phyloP scores from a whole-genome alignment of 352 stramenopile species.

The Phytopythium kandeliae region DNA sequence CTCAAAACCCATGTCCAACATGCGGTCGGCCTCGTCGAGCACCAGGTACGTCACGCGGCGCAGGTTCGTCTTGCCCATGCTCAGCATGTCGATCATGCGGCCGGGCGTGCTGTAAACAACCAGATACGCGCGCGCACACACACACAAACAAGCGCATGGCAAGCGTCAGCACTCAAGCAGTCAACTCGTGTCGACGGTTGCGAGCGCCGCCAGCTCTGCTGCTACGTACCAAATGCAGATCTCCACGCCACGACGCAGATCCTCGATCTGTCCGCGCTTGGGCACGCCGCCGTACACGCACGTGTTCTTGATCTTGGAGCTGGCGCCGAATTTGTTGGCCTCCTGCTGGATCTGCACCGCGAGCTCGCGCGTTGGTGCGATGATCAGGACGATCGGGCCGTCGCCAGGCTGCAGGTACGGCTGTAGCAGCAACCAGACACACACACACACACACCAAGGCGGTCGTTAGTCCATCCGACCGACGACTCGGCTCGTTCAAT shows the following conservation, averaged over 20 bases:
- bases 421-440: slow-evolving; percentile 36
- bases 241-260: slow-evolving; percentile 76
- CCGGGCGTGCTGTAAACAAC: slow-evolving; percentile 83
- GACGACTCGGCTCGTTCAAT: slow-evolving; percentile 1
- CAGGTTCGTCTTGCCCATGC: slow-evolving; percentile 95
- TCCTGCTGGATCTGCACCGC: slow-evolving; percentile 99
- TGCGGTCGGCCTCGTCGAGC: slow-evolving; percentile 97
- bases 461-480: slow-evolving; percentile 20
- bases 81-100: slow-evolving; percentile 98
- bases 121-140: background rate
- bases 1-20: slow-evolving; percentile 96
- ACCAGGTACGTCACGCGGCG: slow-evolving; percentile 98
- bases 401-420: slow-evolving; percentile 94
- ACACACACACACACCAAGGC: slow-evolving; percentile 11
- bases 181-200: too few relatives aligned
- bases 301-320: slow-evolving; percentile 98
- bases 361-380: slow-evolving; percentile 98
- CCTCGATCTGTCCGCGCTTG: slow-evolving; percentile 90
- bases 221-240: slow-evolving; percentile 81
- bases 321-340: slow-evolving; percentile 97
- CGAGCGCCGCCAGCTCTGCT: too few relatives aligned
- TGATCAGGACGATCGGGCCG: slow-evolving; percentile 97
- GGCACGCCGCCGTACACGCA: slow-evolving; percentile 98
- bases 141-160: background rate
- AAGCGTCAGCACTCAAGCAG: background rate